A percentile compares a stretch with the other conserved stretches of the same genome.
phyloP scores from a whole-genome alignment of 306 rosid genomes.

The Castanea sativa region DNA sequence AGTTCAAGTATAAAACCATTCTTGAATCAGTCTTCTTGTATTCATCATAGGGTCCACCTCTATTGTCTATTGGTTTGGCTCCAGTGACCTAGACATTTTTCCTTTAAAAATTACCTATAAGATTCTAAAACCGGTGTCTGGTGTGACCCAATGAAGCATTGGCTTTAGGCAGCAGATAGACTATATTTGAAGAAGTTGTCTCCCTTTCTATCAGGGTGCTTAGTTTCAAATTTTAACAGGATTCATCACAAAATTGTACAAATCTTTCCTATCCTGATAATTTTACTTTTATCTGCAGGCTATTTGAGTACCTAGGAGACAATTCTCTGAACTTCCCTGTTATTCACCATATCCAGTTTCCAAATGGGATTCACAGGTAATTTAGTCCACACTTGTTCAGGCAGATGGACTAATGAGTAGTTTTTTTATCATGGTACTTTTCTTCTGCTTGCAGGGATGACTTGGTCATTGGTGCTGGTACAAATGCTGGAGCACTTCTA shows the following conservation, averaged over 20 bases:
- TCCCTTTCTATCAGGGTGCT: neutral
- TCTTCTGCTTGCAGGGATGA: slow-evolving; percentile 64
- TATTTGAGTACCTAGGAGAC: slow-evolving; percentile 77
- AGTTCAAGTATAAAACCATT: neutral
- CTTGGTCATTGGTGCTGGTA: slow-evolving; percentile 87
- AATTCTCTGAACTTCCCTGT: slow-evolving; percentile 76
- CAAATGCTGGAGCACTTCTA: slow-evolving; percentile 86
- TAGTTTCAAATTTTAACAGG: neutral
- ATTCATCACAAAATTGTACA: neutral
- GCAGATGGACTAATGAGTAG: slow-evolving; percentile 3
- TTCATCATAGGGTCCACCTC: neutral
- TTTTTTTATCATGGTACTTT: slow-evolving; percentile 12
- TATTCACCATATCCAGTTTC: slow-evolving; percentile 91
- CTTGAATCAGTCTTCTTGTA: neutral
- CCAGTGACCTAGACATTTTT: neutral
- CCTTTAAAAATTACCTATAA: neutral
- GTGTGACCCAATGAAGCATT: neutral
- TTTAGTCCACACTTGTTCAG: slow-evolving; percentile 1
- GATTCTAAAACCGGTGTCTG: neutral
- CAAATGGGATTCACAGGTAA: slow-evolving; percentile 81
- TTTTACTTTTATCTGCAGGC: slow-evolving; percentile 37
- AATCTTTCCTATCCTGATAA: slow-evolving; percentile 15
- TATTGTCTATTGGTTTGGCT: neutral
- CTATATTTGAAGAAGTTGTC: neutral
- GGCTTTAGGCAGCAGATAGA: neutral